A percentile compares a stretch with the other conserved stretches of the same genome.
Conservation (phyloP, 2,329 filamentous ascomycete genomes). For the Lasiodiplodia sp. region DNA sequence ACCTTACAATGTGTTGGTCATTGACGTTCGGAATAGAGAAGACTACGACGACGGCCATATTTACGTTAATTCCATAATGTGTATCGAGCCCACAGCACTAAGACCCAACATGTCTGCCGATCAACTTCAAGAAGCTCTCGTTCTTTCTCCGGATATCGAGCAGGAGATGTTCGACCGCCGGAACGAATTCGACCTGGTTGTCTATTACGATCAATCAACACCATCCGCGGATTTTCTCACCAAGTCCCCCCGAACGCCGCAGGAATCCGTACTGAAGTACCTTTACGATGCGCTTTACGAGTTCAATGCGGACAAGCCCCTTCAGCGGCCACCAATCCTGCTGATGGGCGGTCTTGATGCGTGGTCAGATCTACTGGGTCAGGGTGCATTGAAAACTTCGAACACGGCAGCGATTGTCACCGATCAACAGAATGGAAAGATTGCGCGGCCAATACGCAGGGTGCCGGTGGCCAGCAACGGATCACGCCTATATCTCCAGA, state of each 20-base stretch:
- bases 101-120: conserved; percentile 72
- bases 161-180: conserved; percentile 74
- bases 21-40: conserved; percentile 83
- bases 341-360: conserved; percentile 83
- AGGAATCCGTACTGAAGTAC: conserved; percentile 66
- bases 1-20: conserved; percentile 74
- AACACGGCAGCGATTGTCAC: conserved; percentile 61
- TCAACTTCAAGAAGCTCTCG: conserved; percentile 70
- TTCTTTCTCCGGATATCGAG: conserved; percentile 77
- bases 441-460: conserved; percentile 59
- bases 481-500: conserved; percentile 62
- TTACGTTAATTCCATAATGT: conserved; percentile 82
- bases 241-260: conserved; percentile 51
- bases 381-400: conserved; percentile 66
- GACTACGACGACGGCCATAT: conserved; percentile 91
- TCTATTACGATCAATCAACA: conserved; percentile 84
- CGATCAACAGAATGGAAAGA: conserved; percentile 50
- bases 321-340: conserved; percentile 77
- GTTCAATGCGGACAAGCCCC: conserved; percentile 80
- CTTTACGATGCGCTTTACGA: conserved; percentile 82
- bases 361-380: conserved; percentile 84
- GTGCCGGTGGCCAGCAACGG: conserved; percentile 60
- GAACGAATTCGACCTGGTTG: conserved; percentile 82
- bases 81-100: conserved; percentile 83
- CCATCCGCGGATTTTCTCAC: conserved; percentile 65